Base-by-base conservation (phyloP, 2,329 filamentous ascomycete genomes). In the Scedosporium minutisporum region DNA sequence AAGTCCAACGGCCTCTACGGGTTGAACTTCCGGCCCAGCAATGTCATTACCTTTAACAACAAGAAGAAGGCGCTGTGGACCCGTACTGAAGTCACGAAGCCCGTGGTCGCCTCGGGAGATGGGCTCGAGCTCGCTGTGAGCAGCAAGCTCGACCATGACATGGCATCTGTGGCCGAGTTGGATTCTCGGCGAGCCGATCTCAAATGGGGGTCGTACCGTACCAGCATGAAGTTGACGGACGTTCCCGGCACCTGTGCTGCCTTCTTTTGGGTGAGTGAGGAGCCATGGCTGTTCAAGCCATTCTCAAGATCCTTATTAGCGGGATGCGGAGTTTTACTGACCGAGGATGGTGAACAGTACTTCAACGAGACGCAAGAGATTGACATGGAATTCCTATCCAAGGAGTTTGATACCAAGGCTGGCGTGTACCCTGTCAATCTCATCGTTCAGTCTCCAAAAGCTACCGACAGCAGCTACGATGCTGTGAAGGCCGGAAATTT, bases 341-440 rank as follows among this genome's bases (percentile, higher is more conserved):
- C 60, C 14, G 57, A 57, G n/a, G 2, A 16, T 44, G 25, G 58
- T 44, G 29, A 41, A 46, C 65, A 90, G 88, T 92, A 90, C 72
- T 85, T 84, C 74, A 90, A 91, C 72, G 86, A 93, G 72, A 88
- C 87, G 1, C 86, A 90, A 69, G 89, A 93, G 69, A 91, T 93
- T 68, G 89, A 93, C 71, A 86, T 93, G 74, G 90, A 93, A 67
- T 90, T 92, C 69, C 80, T 93, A 2, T 90, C 88, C 1, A 77
- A 78, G 23, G 80, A 91, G 65, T 89, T 87, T 70, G 77, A 83
- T 64, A 66, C 70, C 1, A 68, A 70, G 58, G 79, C 80, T 61
- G 72, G 75, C 27, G 77, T 77, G 38, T 87, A 81, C 65, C 82
- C 85, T 0, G 78, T 92, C 61, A 90, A 92, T 70, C 82, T 93